Base-by-base conservation (phyloP, 2,329 filamentous ascomycete species). In the Cladophialophora chaetospira region DNA sequence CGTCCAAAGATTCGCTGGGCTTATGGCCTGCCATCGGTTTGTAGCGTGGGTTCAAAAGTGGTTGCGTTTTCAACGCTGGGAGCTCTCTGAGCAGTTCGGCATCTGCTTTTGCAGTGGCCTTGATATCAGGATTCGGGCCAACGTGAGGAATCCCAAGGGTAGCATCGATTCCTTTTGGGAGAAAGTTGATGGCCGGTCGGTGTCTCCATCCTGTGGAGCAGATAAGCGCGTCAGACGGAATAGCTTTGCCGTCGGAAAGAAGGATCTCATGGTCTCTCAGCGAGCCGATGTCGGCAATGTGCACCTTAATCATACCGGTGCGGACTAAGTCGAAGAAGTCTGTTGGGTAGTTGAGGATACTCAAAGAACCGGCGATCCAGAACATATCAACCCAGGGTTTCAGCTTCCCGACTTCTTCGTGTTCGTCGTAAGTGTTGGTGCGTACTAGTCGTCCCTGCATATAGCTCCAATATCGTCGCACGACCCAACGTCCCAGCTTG, bases 331-430 rank as follows among this genome's bases (percentile, higher is more conserved):
- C 78, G 65, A 84, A 81, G 65, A 87, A 79, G 61, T 82, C 74
- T 3, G 73, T 77, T 0, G 76, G 75, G 63, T 83, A 87, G 65
- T 87, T 88, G 51, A 84, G 72, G 31, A 87, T 85, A 40, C 80
- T 80, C 28, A 86, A 72, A 0, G 76, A 76, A 5, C 75, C 77
- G 2, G 79, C 83, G 3, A 79, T 77, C 77, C 82, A 87, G 62
- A 79, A 76, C 0, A 71, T 69, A 23, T 66, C 69, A 50, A 72
- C 66, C 70, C 75, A 77, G 9, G 57, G 60, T 60, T 74, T 73
- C 40, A 80, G 66, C 55, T 79, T 77, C 25, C 67, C 69, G 3
- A 70, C 72, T 57, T 79, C 75, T 2, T 71, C 70, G 44, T 77
- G 72, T n/a, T 70, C 66, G 53, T 79, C 71, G 63, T 77, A 78